Base-by-base conservation (phyloP, 257 asterid genomes). In the Gentiana macrophylla region DNA sequence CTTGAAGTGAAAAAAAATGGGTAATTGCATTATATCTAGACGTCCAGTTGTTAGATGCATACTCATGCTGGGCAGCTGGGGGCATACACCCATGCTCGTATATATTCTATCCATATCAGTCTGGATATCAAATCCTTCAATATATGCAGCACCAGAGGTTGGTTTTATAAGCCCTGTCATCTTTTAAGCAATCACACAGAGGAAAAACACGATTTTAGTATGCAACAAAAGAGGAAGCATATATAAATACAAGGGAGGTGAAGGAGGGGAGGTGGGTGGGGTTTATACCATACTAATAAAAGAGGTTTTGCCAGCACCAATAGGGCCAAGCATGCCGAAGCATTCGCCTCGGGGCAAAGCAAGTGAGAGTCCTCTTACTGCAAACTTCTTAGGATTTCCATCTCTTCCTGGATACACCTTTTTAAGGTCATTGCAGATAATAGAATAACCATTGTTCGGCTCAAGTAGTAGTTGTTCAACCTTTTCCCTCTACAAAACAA, bases 41-140 rank as follows among this genome's bases (percentile, higher is more conserved):
- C 9, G 9, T 2, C 24, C 24, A 15, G 24, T 5, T 8, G 41
- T 34, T 32, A 9, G 56, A 67, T 63, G 62, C 85, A 81, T 81
- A 88, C 98, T 92, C 95, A 37, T 92, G 97, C 24, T 15, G 24
- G 24, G 24, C 24, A 15, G 24, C 75, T 92, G 98, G 13, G 97
- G 97, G 65, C 98, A 92, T 7, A 92, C 98, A 55, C 98, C 98
- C 98, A 92, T 92, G 84, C 90, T 92, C 64, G 94, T 83, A 67
- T 92, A 88, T 73, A 92, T 92, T 67, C 66, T 76, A 74, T 80
- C 74, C 98, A 92, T 92, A 55, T 83, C 84, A 6, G 75, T 77
- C 57, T 50, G 77, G 63, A 88, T 88, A 79, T 88, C 89, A 56
- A 85, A 70, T 63, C 93, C 98, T 62, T 88, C 71, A 48, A 86